phyloP scores from a whole-genome alignment of 352 stramenopile species.

The Globisporangium recalcitrans region DNA sequence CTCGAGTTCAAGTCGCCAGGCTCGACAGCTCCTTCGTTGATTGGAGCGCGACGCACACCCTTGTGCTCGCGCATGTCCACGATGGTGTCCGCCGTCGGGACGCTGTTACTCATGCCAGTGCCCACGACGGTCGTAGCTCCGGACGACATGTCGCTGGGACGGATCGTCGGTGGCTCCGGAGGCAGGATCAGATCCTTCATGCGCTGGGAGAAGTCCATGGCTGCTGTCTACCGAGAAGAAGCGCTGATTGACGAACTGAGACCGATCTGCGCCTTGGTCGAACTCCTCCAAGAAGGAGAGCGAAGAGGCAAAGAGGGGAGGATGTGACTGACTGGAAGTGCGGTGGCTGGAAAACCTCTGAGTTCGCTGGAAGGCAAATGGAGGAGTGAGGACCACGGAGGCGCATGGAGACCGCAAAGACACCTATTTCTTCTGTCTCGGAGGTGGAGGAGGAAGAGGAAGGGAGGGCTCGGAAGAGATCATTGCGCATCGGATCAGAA shows the following conservation, averaged over 20 bases:
- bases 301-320: background rate
- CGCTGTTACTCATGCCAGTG: background rate
- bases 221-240: background rate
- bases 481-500: background rate
- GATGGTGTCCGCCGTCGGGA: slow-evolving; percentile 25
- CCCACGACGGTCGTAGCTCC: slow-evolving; percentile 26
- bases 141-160: slow-evolving; percentile 32
- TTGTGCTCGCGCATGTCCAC: slow-evolving; percentile 54
- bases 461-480: slow-evolving; percentile 5
- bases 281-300: background rate
- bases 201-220: slow-evolving; percentile 71
- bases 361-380: slow-evolving; percentile 11
- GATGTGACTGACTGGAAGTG: background rate
- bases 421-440: background rate
- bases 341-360: background rate
- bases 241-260: background rate
- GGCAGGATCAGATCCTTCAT: slow-evolving; percentile 70
- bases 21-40: slow-evolving; percentile 75
- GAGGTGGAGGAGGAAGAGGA: too few relatives aligned
- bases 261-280: background rate
- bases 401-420: background rate
- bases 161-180: slow-evolving; percentile 42
- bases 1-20: slow-evolving; percentile 46
- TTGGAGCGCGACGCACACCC: slow-evolving; percentile 61
- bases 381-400: slow-evolving; percentile 3